These are phyloP conservation scores for Erigeron canadensis DNA, from an alignment of 129 eudicot species.

Conservation along the genomic window DNA sequence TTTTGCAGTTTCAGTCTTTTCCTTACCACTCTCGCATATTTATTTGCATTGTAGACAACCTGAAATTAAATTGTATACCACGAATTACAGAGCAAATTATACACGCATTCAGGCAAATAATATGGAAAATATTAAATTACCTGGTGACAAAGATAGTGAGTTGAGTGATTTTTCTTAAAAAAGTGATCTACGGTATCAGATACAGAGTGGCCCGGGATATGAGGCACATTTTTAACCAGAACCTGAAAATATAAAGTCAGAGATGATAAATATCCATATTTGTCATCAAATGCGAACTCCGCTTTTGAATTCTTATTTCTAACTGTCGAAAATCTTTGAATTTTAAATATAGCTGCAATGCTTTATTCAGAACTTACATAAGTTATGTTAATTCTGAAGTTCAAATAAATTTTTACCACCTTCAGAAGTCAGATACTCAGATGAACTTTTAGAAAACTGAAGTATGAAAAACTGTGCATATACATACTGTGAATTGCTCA, in stretches of 20 bases:
- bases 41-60: conserved; percentile 93
- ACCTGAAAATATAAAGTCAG: conserved; percentile 45
- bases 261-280: not conserved
- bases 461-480: too few relatives aligned
- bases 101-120: not conserved
- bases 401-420: not conserved
- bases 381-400: conserved; percentile 2
- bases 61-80: conserved; percentile 30
- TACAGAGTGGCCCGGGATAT: conserved; percentile 55
- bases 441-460: too few relatives aligned
- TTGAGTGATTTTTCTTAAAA: conserved; percentile 77
- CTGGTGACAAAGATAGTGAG: conserved; percentile 90
- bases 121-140: conserved; percentile 31
- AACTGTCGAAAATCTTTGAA: not conserved
- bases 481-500: conserved; percentile 59
- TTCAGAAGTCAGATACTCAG: not conserved
- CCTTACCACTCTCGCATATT: conserved; percentile 70
- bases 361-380: not conserved
- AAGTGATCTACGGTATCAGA: conserved; percentile 73
- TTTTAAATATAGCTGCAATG: not conserved
- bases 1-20: conserved; percentile 77
- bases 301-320: not conserved
- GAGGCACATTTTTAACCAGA: conserved; percentile 85
- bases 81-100: not conserved
- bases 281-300: not conserved